Percentiles rank a stretch among this genome's conserved stretches.
Evolutionary conservation across 2,329 filamentous ascomycete genomes (phyloP).

Genomic region (Xylariaceae sp.): DNA sequence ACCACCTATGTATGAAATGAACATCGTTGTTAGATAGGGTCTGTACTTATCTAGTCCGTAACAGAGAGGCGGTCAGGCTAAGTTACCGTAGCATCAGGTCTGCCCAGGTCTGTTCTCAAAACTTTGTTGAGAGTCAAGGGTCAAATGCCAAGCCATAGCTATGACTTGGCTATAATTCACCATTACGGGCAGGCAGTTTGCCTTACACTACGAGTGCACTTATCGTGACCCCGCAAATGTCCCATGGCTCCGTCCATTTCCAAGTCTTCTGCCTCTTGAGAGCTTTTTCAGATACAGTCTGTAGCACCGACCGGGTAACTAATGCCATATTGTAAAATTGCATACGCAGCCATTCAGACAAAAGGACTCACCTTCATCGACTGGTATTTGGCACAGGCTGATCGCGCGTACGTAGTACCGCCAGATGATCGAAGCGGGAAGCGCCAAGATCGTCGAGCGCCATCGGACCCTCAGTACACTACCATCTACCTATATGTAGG

Average conservation of each 20-base stretch:
- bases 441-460: slow-evolving; percentile 10
- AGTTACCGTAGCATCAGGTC: not conserved
- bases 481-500: not conserved
- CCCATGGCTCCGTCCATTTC: no score
- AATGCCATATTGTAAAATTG: not conserved
- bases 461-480: not conserved
- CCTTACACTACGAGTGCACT: no score
- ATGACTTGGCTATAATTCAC: no score
- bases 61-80: not conserved
- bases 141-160: no score
- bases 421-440: slow-evolving; percentile 4
- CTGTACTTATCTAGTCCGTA: not conserved
- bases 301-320: no score
- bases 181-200: no score
- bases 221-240: no score
- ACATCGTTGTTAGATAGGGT: no score
- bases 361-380: not conserved
- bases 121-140: slow-evolving; percentile 10
- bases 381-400: not conserved
- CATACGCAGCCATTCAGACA: not conserved
- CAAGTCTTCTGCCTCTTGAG: no score
- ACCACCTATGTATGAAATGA: no score
- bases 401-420: not conserved
- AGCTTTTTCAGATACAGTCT: no score
- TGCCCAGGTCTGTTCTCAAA: slow-evolving; percentile 13